Conservation (phyloP, 2,329 filamentous ascomycete species). For the Pseudopyrenochaeta lycopersici region DNA sequence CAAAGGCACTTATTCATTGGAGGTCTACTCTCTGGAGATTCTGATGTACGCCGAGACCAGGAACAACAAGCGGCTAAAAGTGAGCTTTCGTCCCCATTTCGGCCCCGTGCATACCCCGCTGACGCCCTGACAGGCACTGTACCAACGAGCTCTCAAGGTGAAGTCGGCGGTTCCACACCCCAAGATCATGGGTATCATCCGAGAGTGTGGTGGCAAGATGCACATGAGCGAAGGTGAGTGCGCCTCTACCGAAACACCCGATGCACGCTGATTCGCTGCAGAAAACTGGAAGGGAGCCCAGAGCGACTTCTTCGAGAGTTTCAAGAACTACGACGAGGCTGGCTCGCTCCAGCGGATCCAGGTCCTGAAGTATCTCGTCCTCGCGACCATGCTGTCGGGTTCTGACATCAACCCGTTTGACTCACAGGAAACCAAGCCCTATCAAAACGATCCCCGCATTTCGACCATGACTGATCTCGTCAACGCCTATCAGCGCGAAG, state of each 20-base stretch:
- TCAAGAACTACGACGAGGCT: slow-evolving; percentile 98
- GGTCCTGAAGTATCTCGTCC: slow-evolving; percentile 93
- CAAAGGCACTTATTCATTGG: slow-evolving; percentile 95
- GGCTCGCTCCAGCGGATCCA: slow-evolving; percentile 96
- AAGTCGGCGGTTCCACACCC: slow-evolving; percentile 97
- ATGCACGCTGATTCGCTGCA: slow-evolving; percentile 41
- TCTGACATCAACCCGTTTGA: slow-evolving; percentile 99
- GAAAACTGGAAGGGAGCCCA: slow-evolving; percentile 99
- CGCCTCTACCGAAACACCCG: slow-evolving; percentile 14
- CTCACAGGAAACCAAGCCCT: slow-evolving; percentile 98
- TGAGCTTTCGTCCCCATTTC: slow-evolving; percentile 39
- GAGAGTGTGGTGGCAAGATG: slow-evolving; percentile 99
- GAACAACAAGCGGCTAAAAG: slow-evolving; percentile 97
- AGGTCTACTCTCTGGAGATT: slow-evolving; percentile 96
- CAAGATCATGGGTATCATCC: slow-evolving; percentile 98
- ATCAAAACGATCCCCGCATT: slow-evolving; percentile 94
- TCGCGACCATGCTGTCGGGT: slow-evolving; percentile 98
- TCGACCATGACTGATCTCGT: slow-evolving; percentile 97
- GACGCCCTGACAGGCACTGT: slow-evolving; percentile 67
- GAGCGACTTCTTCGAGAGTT: slow-evolving; percentile 97
- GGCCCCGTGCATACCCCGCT: slow-evolving; percentile 32
- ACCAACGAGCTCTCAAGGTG: slow-evolving; percentile 89
- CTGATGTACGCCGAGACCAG: slow-evolving; percentile 98
- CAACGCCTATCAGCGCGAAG: slow-evolving; percentile 94
- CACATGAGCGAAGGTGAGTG: slow-evolving; percentile 86